phyloP scores from a whole-genome alignment of 768 basidiomycete species.

The Lentinula boryana region DNA sequence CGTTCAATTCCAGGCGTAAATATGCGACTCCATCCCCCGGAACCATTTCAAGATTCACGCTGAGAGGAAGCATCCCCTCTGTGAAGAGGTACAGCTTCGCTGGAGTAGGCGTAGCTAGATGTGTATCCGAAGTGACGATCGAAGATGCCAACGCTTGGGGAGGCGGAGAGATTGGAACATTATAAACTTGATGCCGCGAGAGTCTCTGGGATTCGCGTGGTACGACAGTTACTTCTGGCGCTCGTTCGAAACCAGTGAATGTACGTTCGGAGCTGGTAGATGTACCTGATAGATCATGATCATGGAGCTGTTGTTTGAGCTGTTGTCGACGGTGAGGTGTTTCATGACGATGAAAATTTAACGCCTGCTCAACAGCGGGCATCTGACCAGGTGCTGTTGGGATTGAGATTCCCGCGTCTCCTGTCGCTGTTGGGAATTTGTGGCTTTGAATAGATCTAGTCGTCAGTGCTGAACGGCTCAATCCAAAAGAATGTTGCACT shows the following conservation, averaged over 20 bases:
- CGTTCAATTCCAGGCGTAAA: not conserved
- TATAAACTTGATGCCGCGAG: not conserved
- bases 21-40: not conserved
- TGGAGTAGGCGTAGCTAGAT: not conserved
- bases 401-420: not conserved
- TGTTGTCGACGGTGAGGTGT: not conserved
- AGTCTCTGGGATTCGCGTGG: not conserved
- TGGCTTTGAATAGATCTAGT: not conserved
- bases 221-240: not conserved
- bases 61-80: not conserved
- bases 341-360: not conserved
- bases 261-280: too few relatives aligned
- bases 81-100: not conserved
- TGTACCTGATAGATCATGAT: not conserved
- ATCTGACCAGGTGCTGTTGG: not conserved
- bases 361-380: not conserved
- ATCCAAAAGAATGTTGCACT: not conserved
- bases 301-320: not conserved
- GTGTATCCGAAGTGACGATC: not conserved
- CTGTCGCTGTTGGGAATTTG: not conserved
- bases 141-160: not conserved
- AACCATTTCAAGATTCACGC: not conserved
- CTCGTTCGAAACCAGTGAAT: not conserved
- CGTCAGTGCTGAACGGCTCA: not conserved
- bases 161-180: not conserved